Base-by-base conservation (phyloP, 2,329 filamentous ascomycete species). In the Colletotrichum siamense region DNA sequence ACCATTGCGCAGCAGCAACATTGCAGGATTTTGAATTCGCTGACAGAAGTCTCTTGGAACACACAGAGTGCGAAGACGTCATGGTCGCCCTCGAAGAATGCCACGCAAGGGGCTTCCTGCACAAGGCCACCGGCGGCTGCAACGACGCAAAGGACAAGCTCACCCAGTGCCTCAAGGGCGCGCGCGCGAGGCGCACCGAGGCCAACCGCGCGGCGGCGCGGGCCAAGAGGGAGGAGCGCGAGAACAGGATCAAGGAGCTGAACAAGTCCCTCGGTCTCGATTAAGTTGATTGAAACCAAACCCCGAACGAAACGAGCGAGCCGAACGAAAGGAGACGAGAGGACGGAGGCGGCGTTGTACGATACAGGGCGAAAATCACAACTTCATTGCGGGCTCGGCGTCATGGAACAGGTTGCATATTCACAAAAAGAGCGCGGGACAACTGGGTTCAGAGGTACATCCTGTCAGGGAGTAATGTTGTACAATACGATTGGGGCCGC, bases 51-150 rank as follows among this genome's bases (percentile, higher is more conserved):
- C n/a, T 59, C 59, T n/a, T 13, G 22, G n/a, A 28, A 55, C 62
- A 69, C 52, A 32, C 82, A 99, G 97, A 94, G 82, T 99, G 97
- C 91, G 95, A 96, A 85, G 96, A 98, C 80, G 92, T 99, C 84
- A 98, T 99, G 92, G 93, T 90, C 67, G 94, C 95, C 64, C 95
- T 99, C 80, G 97, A 99, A 82, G 95, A 98, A 88, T 99, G 97
- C 88, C 97, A 99, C 83, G 94, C 95, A 36, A 91, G 91, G 76
- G 97, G 97, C 71, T 99, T 99, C 87, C 87, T 99, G 74, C 96
- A 95, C 92, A 98, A 98, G 86, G 93, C 95, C 3, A 88, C 95
- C 77, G 97, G 97, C 73, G 95, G 94, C 89, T 99, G 97, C 91
- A 99, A 95, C 85, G 91, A 93, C 55, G 91, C 94, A 78, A 99